A percentile compares a stretch with the other conserved stretches of the same genome.
Conservation (phyloP, 2,329 filamentous ascomycete species). For the Epicoccum sorghinum region DNA sequence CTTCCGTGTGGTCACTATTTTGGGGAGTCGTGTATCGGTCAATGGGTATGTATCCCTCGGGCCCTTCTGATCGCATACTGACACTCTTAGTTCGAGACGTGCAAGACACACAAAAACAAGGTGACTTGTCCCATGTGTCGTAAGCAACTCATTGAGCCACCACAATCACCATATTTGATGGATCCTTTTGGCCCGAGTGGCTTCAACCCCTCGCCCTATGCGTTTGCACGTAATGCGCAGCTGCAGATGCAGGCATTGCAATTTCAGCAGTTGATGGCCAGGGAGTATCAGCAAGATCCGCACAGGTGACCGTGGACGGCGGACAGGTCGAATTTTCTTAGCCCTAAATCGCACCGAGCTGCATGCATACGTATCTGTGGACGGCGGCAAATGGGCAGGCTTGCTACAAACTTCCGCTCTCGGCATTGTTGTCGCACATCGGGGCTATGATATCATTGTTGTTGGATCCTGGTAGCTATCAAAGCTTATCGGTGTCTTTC, state of each 20-base stretch:
- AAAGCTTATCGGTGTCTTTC: slow-evolving; percentile 7
- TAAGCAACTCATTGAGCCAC: slow-evolving; percentile 37
- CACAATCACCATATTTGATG: slow-evolving; percentile 12
- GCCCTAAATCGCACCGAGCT: too few species aligned
- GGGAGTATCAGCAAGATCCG: too few species aligned
- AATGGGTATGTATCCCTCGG: slow-evolving; percentile 32
- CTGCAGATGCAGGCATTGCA: too few species aligned
- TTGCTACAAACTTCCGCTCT: neutral
- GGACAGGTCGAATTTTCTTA: too few species aligned
- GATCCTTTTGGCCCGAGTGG: slow-evolving; percentile 13
- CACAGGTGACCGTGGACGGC: too few species aligned
- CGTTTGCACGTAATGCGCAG: slow-evolving; percentile 3
- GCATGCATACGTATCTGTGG: too few species aligned
- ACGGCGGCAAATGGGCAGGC: neutral
- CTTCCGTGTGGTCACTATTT: slow-evolving; percentile 45
- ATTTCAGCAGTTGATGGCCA: too few species aligned
- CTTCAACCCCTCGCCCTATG: neutral
- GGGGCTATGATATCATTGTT: slow-evolving; percentile 20
- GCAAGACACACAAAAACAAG: slow-evolving; percentile 45
- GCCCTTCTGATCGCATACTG: too few species aligned
- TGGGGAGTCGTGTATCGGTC: slow-evolving; percentile 44
- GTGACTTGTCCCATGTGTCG: slow-evolving; percentile 48
- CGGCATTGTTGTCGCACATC: neutral
- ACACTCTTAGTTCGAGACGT: slow-evolving; percentile 37
- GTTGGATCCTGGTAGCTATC: slow-evolving; percentile 11